These are phyloP conservation scores for Diaporthe sp. DNA, from an alignment of 2,329 filamentous ascomycete species.

Conservation along the genomic window DNA sequence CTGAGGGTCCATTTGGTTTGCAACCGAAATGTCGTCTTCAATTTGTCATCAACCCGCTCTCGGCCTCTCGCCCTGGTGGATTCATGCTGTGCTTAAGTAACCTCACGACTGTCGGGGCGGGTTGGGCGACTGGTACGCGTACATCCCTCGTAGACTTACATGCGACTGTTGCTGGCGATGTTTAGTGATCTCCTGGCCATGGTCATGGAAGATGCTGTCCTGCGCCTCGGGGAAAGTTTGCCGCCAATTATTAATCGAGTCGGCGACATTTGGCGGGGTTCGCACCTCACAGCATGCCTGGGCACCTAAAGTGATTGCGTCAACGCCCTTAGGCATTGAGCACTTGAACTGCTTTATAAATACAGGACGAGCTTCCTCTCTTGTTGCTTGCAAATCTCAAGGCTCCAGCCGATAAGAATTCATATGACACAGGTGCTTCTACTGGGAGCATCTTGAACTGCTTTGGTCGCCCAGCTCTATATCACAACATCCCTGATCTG, in stretches of 20 bases:
- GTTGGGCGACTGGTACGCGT: not conserved
- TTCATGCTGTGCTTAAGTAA: not conserved
- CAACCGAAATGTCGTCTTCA: not conserved
- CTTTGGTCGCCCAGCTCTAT: not conserved
- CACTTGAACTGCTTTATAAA: not conserved
- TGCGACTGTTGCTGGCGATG: not conserved
- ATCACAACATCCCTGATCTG: not conserved
- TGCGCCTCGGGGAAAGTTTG: not conserved
- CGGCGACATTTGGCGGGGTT: slow-evolving; percentile 27
- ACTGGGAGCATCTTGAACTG: not conserved
- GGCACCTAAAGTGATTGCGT: slow-evolving; percentile 9
- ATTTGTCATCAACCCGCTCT: slow-evolving; percentile 5
- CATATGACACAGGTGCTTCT: not conserved
- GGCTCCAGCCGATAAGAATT: not conserved
- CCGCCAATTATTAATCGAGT: slow-evolving; percentile 25
- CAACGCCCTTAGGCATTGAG: not conserved
- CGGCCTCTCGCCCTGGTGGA: not conserved
- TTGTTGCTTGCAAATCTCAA: not conserved
- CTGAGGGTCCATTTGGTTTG: not conserved
- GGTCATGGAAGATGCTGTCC: not conserved
- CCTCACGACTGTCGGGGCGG: not conserved
- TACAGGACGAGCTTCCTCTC: not conserved
- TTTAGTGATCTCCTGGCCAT: slow-evolving; percentile 16
- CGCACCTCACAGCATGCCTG: slow-evolving; percentile 10
- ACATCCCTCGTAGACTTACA: not conserved